A percentile compares a stretch with the other conserved stretches of the same genome.
These are phyloP conservation scores for Metschnikowia dekortorum DNA, from an alignment of 805 yeast species.

Conservation along the genomic window DNA sequence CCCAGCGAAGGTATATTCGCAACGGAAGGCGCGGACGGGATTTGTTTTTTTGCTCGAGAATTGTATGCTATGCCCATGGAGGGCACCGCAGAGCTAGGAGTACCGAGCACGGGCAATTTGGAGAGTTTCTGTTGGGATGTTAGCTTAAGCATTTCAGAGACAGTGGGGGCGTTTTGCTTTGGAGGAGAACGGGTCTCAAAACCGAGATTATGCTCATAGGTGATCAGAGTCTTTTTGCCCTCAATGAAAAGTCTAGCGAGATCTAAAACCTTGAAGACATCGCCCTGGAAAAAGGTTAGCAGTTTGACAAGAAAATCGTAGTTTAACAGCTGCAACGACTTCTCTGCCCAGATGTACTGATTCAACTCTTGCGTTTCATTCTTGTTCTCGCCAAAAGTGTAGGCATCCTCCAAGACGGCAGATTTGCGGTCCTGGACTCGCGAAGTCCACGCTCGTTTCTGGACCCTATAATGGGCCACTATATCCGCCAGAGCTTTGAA, in stretches of 20 bases:
- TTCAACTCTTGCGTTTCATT: slow-evolving; percentile 7
- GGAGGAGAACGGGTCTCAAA: background rate
- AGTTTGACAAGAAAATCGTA: slow-evolving; percentile 37
- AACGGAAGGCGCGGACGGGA: background rate
- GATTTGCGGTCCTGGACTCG: slow-evolving; percentile 8
- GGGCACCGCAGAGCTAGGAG: background rate
- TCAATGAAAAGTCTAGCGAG: slow-evolving; percentile 32
- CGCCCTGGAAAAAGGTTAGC: slow-evolving; percentile 43
- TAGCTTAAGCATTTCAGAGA: slow-evolving; percentile 1
- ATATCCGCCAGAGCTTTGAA: slow-evolving; percentile 35
- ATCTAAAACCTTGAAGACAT: slow-evolving; percentile 33
- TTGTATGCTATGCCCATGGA: background rate
- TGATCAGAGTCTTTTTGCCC: slow-evolving; percentile 21
- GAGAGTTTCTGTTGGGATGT: background rate
- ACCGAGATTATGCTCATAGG: slow-evolving; percentile 18
- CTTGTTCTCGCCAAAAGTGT: slow-evolving; percentile 20
- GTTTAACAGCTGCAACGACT: slow-evolving; percentile 30
- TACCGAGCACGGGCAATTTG: background rate
- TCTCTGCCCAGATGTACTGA: slow-evolving; percentile 20
- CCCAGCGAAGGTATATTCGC: background rate
- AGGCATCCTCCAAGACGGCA: slow-evolving; percentile 4
- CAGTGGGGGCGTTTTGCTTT: background rate
- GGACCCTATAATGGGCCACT: slow-evolving; percentile 16
- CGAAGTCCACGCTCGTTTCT: slow-evolving; percentile 7
- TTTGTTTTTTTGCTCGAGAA: background rate